These are phyloP conservation scores for Claviceps monticola DNA, from an alignment of 2,329 filamentous ascomycete genomes.

Conservation along the genomic window DNA sequence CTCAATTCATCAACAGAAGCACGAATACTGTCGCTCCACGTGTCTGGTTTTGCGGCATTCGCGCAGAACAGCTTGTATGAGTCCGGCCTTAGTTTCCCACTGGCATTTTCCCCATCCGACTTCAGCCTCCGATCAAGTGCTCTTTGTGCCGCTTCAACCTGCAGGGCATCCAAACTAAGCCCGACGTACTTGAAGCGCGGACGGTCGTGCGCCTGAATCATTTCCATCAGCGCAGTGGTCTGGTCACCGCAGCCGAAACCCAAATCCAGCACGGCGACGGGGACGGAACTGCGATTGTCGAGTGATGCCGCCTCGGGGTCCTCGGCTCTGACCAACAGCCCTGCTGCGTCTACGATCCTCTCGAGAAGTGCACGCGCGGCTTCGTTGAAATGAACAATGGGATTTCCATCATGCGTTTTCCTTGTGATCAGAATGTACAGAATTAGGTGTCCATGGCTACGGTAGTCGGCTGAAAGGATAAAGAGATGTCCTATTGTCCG, in stretches of 20 bases:
- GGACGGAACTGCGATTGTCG: slow-evolving; percentile 17
- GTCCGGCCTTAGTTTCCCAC: not conserved
- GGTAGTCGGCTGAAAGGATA: not conserved
- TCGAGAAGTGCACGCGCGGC: slow-evolving; percentile 36
- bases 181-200: slow-evolving; percentile 33
- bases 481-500: not conserved
- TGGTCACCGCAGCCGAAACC: slow-evolving; percentile 49
- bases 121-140: slow-evolving; percentile 14
- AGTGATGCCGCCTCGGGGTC: not conserved
- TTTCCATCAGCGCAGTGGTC: slow-evolving; percentile 28
- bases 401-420: slow-evolving; percentile 16
- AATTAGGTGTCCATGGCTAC: not conserved
- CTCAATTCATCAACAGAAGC: slow-evolving; percentile 15
- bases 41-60: slow-evolving; percentile 32
- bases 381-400: slow-evolving; percentile 24
- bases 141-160: slow-evolving; percentile 25
- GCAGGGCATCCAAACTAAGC: slow-evolving; percentile 33
- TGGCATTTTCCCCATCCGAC: slow-evolving; percentile 1
- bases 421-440: slow-evolving; percentile 8
- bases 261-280: slow-evolving; percentile 33
- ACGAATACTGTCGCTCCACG: slow-evolving; percentile 21
- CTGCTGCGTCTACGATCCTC: slow-evolving; percentile 30
- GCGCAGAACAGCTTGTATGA: slow-evolving; percentile 29
- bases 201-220: slow-evolving; percentile 11
- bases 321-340: slow-evolving; percentile 17